Evolutionary conservation across 306 rosid species (phyloP), one percentile per base, ranked within the genome.

Genomic region (Rosa persica): DNA sequence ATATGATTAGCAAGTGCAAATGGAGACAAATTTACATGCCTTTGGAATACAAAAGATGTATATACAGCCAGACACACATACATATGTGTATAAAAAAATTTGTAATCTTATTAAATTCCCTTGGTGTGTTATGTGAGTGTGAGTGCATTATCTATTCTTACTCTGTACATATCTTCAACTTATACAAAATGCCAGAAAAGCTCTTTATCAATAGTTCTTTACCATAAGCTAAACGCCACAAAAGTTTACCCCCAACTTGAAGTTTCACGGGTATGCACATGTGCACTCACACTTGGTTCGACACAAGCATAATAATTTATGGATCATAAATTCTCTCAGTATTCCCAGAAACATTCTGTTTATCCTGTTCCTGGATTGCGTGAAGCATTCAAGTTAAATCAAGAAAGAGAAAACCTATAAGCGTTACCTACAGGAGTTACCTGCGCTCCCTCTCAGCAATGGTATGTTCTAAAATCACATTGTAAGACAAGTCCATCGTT

Each of bases 401-500:
- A 27, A 61, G 46, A 3, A 39, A 57, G n/a, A 4, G 23, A 38
- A 74, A 74, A 58, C 77, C 67, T 39, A 55, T 20, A 27, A 62
- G 9, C 13, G 40, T 36, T 47, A 54, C 47, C 30, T 6, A 40
- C 22, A 48, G 57, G 47, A 73, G 87, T 89, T 91, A 96, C 99
- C 99, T 96, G 85, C 98, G 99, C 83, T 93, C 99, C 92, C 98
- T 93, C 94, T 96, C 99, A 9, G 99, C 97, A 81, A 93, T 85
- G 72, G 99, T 93, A 81, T 96, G 99, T 81, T 96, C 99, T 85
- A 96, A 83, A 89, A 96, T 91, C 81, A 90, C 92, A 87, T 78
- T 86, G 85, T 96, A 96, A 66, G 99, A 93, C 86, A 96, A 78
- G 92, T 96, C 98, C 78, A 86, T 96, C 55, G 99, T 93, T 69